A percentile compares a stretch with the other conserved stretches of the same genome.
Conservation (phyloP, 768 basidiomycete species). For the Amyloporia xantha region DNA sequence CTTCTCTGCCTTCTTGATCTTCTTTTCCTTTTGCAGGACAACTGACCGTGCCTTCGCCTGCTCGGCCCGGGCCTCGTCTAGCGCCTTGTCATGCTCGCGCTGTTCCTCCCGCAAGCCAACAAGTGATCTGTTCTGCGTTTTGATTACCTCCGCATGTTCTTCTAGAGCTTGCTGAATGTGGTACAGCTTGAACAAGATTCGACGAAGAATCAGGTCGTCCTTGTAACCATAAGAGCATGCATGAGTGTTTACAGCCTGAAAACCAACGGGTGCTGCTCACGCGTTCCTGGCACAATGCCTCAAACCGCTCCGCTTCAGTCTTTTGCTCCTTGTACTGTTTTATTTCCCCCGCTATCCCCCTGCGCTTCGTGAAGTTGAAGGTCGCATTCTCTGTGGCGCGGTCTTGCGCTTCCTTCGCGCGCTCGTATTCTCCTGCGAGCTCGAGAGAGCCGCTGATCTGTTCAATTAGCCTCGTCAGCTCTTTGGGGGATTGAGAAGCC, state of each 20-base stretch:
- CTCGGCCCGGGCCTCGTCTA: constrained; percentile 68
- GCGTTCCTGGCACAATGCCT: constrained; percentile 64
- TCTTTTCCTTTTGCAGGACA: constrained; percentile 80
- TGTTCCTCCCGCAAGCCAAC: constrained; percentile 64
- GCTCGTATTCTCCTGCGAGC: constrained; percentile 82
- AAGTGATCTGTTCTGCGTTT: constrained; percentile 67
- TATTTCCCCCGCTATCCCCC: constrained; percentile 91
- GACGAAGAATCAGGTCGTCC: constrained; percentile 78
- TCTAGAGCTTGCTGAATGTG: constrained; percentile 85
- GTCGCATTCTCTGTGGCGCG: constrained; percentile 92
- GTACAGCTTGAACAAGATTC: constrained; percentile 82
- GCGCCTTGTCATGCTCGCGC: constrained; percentile 56
- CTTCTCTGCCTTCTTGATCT: constrained; percentile 88
- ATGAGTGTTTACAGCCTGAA: neutral
- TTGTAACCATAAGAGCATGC: constrained; percentile 31
- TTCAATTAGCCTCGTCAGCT: constrained; percentile 86
- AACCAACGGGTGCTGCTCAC: constrained; percentile 40
- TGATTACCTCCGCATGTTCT: constrained; percentile 61
- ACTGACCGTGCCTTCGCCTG: constrained; percentile 72
- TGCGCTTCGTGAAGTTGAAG: constrained; percentile 88
- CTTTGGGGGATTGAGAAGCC: constrained; percentile 88
- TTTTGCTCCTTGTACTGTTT: constrained; percentile 98
- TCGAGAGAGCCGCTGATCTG: constrained; percentile 95
- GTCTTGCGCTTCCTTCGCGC: constrained; percentile 80
- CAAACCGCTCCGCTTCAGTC: constrained; percentile 84